Base-by-base conservation (phyloP, 108 stramenopile genomes). In the Aurantiochytrium sp. region DNA sequence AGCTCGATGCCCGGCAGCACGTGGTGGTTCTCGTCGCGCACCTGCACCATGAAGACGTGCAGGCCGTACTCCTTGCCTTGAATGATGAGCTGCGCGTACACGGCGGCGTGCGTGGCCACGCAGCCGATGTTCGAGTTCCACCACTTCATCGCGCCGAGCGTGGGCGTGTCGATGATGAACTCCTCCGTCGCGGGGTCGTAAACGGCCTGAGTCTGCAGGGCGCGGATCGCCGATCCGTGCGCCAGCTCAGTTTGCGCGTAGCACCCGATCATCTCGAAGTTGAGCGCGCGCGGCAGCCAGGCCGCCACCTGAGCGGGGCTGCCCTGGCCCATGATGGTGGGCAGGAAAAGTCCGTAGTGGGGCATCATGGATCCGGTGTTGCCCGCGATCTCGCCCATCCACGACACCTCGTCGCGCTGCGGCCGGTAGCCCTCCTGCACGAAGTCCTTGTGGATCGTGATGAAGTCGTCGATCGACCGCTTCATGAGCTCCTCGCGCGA, bases 231-330 rank as follows among this genome's bases (percentile, higher is more conserved):
- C 55, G 91, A 92, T 19, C 96, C 96, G 87, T 98, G 97, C 36
- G 97, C 97, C 65, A 98, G 68, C 90, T 98, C 97, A 31, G 97
- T 97, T 88, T 97, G 97, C 24, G 96, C 97, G 88, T 97, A 98
- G 69, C 96, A 97, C 27, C 97, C 96, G 89, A 98, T 95, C 91
- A 97, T 96, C 52, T 91, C 93, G 95, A 97, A 97, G 88, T 96
- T 96, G 0, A 95, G 91, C 89, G 96, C 96, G 17, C 97, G 88
- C 0, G 97, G 96, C 17, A 97, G 90, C 97, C 97, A 98, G 30
- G 91, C 69, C 3, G 93, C 86, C 69, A 95, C 92, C 89, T 99
- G 98, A 85, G 96, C 94, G 34, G 96, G 95, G 87, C 96, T 95
- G 85, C 95, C 95, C 30, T 96, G 87, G 19, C 91, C 93, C 15